Conservation (phyloP, 768 basidiomycete genomes). For the Tricholoma saponaceum region DNA sequence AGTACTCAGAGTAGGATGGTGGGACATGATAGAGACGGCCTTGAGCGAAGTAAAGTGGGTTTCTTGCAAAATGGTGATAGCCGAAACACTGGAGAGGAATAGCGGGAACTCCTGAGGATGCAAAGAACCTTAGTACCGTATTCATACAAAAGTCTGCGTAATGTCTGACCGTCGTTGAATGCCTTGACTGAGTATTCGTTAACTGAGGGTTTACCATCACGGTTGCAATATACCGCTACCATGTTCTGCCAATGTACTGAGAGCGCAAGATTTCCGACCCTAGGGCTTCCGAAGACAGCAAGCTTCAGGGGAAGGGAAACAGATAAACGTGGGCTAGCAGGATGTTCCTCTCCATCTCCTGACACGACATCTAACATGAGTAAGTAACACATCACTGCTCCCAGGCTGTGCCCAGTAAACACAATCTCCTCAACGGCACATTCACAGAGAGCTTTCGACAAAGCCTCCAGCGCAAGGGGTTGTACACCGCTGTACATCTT, state of each 20-base stretch:
- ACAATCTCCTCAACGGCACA: background rate
- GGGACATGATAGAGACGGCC: background rate
- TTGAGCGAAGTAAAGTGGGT: background rate
- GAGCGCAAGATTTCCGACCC: background rate
- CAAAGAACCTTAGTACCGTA: background rate
- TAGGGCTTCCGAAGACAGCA: background rate
- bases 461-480: no score
- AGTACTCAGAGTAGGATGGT: background rate
- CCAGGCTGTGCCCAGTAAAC: background rate
- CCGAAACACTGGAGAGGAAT: background rate
- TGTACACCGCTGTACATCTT: background rate
- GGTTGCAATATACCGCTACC: background rate
- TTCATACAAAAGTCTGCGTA: background rate
- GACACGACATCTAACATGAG: background rate
- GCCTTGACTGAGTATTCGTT: background rate
- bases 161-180: background rate
- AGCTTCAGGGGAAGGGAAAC: background rate
- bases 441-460: background rate
- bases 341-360: no score
- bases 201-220: background rate
- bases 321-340: background rate
- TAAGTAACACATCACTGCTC: background rate
- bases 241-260: background rate
- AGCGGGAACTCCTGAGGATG: background rate
- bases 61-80: background rate